Percentiles rank a stretch among this genome's conserved stretches.
Conservation (phyloP, 2,329 filamentous ascomycete genomes). For the Dactylonectria estremocensis region DNA sequence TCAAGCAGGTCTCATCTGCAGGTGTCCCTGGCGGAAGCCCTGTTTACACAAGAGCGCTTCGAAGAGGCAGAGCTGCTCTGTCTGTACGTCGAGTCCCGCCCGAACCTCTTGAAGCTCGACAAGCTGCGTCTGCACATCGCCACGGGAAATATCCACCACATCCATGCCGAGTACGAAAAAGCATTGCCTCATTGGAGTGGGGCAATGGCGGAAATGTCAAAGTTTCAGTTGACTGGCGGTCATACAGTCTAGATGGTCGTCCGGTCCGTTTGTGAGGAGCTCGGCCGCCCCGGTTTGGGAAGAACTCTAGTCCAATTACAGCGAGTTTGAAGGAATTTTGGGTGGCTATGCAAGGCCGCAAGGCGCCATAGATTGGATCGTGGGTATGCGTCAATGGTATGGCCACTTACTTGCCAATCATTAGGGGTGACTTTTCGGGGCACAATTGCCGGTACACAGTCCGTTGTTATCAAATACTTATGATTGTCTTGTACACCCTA, state of each 20-base stretch:
- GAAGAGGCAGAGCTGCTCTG: slow-evolving; percentile 37
- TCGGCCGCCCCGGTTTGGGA: neutral
- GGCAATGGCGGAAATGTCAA: neutral
- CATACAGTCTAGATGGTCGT: neutral
- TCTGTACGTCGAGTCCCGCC: slow-evolving; percentile 28
- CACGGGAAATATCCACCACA: slow-evolving; percentile 34
- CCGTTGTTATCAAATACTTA: no score
- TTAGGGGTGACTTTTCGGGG: no score
- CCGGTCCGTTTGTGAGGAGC: neutral
- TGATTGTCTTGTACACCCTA: no score
- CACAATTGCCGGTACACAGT: no score
- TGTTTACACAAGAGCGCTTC: slow-evolving; percentile 40
- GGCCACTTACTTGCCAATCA: no score
- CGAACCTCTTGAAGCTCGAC: slow-evolving; percentile 41
- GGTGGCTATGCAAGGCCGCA: neutral
- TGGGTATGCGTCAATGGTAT: neutral
- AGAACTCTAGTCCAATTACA: neutral
- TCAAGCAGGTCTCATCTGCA: slow-evolving; percentile 39
- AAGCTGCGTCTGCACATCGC: slow-evolving; percentile 37
- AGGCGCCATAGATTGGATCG: neutral
- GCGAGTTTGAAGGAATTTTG: neutral
- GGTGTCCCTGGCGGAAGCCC: slow-evolving; percentile 38
- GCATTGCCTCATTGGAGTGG: neutral
- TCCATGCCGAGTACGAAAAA: neutral
- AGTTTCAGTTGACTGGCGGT: neutral